Evolutionary conservation across 1,284 basidiomycete genomes (phyloP), one percentile per base, ranked within the genome.

Genomic region (Fomitopsis palustris): DNA sequence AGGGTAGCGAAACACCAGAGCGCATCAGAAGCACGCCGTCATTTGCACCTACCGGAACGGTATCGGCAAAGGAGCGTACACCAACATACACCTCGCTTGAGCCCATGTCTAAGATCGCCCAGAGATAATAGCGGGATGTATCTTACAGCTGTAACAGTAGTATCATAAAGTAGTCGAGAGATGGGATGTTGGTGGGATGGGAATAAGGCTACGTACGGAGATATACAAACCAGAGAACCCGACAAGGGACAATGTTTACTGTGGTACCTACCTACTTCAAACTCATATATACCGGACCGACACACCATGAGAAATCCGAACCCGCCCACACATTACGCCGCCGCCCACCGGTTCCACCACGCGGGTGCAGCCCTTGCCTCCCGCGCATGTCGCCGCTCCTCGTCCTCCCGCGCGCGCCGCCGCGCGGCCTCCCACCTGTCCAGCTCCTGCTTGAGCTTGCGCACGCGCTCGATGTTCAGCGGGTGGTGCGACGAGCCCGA

Each of bases 381-480:
- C 38, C 64, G 62, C 47, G 67, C 68, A 54, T 61, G 60, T 57
- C 53, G 55, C 60, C 81, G 75, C 66, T 80, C 85, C 35, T 37
- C 35, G 35, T 37, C 27, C 60, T 61, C 61, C 35, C 64, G 62
- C 47, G 67, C 68, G 54, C 62, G 60, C 58, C 51, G 55, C 60
- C 81, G 75, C 66, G 80, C 85, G 38, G 72, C 67, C 66, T 84
- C 81, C 91, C 91, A 93, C 45, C 86, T 72, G 31, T 76, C 74
- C 27, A 93, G 77, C 76, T 93, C 91, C 14, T 77, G 72, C 65
- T 78, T 80, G 57, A 92, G 75, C 52, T 79, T 78, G 58, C 79
- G 73, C 14, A 87, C 78, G 37, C 91, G 78, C 37, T 82, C 76
- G 60, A 83, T 80, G 43, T 84, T 80, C 37, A 86, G 75, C 6